Percentiles rank a stretch among this genome's conserved stretches.
These are phyloP conservation scores for Dendrobium huoshanense DNA, from an alignment of 106 monocot species.

Conservation along the genomic window DNA sequence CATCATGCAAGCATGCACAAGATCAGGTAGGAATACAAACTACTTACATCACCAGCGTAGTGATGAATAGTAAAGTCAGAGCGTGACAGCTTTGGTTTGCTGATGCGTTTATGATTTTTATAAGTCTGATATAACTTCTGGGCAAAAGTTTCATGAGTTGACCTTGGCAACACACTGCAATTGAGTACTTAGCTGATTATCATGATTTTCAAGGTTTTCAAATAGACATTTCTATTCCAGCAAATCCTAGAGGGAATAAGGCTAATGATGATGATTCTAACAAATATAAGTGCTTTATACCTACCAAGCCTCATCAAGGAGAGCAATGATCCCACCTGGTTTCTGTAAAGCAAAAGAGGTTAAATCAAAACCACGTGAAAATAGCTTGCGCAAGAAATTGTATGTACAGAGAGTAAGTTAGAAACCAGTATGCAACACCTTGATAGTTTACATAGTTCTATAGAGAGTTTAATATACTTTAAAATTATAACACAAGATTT, in stretches of 20 bases:
- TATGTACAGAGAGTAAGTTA: neutral
- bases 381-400: neutral
- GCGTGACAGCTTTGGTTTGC: conserved; percentile 70
- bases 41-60: conserved; percentile 83
- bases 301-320: conserved; percentile 96
- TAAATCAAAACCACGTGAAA: neutral
- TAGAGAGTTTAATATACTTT: neutral
- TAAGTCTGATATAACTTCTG: conserved; percentile 66
- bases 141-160: conserved; percentile 82
- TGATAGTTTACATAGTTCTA: neutral
- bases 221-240: neutral
- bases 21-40: neutral
- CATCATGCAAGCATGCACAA: neutral
- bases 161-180: conserved; percentile 72
- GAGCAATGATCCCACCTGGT: conserved; percentile 84
- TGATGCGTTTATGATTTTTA: conserved; percentile 65
- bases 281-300: conserved; percentile 10
- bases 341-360: conserved; percentile 47
- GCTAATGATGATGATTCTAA: conserved; percentile 5
- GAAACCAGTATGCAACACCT: no score
- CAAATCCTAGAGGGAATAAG: neutral
- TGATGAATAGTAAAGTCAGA: conserved; percentile 69
- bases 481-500: neutral
- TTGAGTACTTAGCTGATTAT: neutral
- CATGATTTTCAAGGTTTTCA: neutral